Evolutionary conservation across 2,329 filamentous ascomycete species (phyloP), one percentile per base, ranked within the genome.

Genomic region (Paecilomyces niveus): DNA sequence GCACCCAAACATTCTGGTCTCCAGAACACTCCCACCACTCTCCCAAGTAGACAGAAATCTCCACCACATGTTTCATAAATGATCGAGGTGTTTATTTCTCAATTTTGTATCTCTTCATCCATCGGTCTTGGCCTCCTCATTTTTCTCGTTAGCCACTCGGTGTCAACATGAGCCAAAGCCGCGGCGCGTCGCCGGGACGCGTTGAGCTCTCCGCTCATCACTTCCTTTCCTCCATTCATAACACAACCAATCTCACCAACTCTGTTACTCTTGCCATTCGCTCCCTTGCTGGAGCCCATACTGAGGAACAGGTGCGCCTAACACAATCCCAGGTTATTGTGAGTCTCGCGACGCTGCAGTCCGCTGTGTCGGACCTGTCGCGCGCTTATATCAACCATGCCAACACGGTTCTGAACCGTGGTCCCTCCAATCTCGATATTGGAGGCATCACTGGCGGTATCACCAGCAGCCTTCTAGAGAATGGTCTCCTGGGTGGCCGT

Each of bases 311-410:
- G 33, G 29, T 51, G 15, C 54, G 59, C 62, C 72, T 74, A 65
- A 75, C 62, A 52, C 59, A 59, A 53, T 53, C 59, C 26, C 72
- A 93, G 89, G 86, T 93, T 64, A 85, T 90, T 67, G 82, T 89
- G 69, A 85, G 90, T 58, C 86, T 96, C 64, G 85, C 88, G 63
- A 89, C 88, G 59, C 88, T 97, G 55, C 85, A 92, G 69, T 85
- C 87, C 61, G 84, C 91, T 49, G 86, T 96, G 71, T 87, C 89
- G 69, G 87, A 87, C 59, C 87, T 96, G 67, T 88, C 89, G 63
- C 83, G 85, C 68, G 90, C 92, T 66, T 96, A 96, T 77, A 85
- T 95, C 70, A 88, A 90, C 71, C 91, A 96, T 80, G 92, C 89
- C 66, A 91, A 92, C 73, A 86, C 90, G 7, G 85, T 96, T 54